Evolutionary conservation across 768 basidiomycete species (phyloP).

Genomic region (Tylopilus sp.): DNA sequence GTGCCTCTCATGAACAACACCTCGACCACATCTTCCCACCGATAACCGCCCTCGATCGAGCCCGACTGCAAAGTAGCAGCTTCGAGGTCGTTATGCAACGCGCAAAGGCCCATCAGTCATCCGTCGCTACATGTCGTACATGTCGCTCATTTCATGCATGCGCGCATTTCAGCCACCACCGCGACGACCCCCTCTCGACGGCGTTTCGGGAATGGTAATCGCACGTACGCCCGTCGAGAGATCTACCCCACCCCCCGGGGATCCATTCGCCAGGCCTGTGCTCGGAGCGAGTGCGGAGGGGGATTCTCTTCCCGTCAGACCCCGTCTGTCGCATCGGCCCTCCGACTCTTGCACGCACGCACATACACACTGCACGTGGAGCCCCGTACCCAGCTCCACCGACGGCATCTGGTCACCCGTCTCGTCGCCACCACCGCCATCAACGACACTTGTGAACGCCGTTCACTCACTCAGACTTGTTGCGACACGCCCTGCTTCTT

Average conservation of each 20-base stretch:
- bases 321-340: neutral
- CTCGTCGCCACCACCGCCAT: slow-evolving; percentile 1
- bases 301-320: neutral
- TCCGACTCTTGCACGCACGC: neutral
- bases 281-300: neutral
- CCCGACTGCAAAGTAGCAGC: neutral
- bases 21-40: neutral
- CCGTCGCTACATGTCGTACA: slow-evolving; percentile 2
- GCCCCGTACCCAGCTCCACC: neutral
- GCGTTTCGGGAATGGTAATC: slow-evolving; percentile 11
- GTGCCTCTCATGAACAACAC: neutral
- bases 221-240: neutral
- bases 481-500: neutral
- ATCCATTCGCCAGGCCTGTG: neutral
- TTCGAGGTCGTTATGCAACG: slow-evolving; percentile 24
- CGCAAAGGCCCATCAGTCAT: neutral
- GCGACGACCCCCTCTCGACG: neutral
- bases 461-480: neutral
- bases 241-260: neutral
- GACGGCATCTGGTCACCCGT: slow-evolving; percentile 3
- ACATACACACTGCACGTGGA: neutral
- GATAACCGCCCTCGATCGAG: slow-evolving; percentile 20
- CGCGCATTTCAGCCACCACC: too few relatives aligned
- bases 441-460: slow-evolving; percentile 1
- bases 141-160: neutral